Base-by-base conservation (phyloP, 2,329 filamentous ascomycete genomes). In the Fusarium miscanthi region DNA sequence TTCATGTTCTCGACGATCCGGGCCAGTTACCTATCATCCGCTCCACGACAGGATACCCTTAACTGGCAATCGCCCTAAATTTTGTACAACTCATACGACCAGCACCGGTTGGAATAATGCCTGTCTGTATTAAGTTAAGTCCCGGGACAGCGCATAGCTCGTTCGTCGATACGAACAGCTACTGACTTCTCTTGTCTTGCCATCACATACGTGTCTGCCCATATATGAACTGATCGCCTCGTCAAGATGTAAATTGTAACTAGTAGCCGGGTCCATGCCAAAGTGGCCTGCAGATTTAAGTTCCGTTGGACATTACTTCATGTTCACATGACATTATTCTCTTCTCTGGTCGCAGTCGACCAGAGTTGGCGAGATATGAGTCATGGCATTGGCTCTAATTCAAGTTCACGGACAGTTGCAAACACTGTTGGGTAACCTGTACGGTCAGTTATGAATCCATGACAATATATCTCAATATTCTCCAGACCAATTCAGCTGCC, bases 181-280 rank as follows among this genome's bases (percentile, higher is more conserved):
- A 31, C 38, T 56, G 57, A 63, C 56, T 75, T 51, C 33, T 58
- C 53, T 48, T 59, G 57, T 54, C 53, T 52, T 66, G 42, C 41
- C 21, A 37, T 63, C 60, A 65, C 57, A 66, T 69, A 65, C 65
- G 70, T 75, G 72, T 64, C 69, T 64, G 56, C 40, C 31, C 31
- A 40, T 59, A 33, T 66, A 40, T 49, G 43, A 57, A 37, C 27
- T 48, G 38, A 42, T 51, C 23, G 38, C 49, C 48, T 27, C 31
- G 37, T 58, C 43, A 19, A 63, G 19, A 38, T 66, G 30, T 43
- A 19, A 30, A 40, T 51, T 16, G 23, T 17, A 66, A 25, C 23
- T 25, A 25, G n/a, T 23, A 21, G 16, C 38, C 43, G 35, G 30
- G 21, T 27, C 38, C 27, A 33, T 30, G 25, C 30, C n/a, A 30